Base-by-base conservation (phyloP, 1,284 basidiomycete species). In the Apiotrichum sp. region DNA sequence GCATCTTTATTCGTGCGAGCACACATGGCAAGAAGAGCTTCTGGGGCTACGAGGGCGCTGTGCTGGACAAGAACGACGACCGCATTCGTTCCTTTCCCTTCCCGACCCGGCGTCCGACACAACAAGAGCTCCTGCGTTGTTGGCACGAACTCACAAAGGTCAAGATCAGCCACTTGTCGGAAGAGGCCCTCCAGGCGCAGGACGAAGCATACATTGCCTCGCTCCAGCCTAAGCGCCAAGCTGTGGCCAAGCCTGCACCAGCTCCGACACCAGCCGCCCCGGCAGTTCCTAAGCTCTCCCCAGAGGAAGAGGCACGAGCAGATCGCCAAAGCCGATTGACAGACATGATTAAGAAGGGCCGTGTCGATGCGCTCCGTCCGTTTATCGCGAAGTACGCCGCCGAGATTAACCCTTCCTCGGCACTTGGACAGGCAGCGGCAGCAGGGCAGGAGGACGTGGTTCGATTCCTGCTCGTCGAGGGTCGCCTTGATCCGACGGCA, bases 51-150 rank as follows among this genome's bases (percentile, higher is more conserved):
- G 89, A 92, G 16, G 86, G 78, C 3, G 82, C 84, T 9, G 71
- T 83, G 3, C 76, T 88, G 13, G 65, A 77, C 40, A 86, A 85
- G 77, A 78, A 80, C 29, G 90, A 96, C 65, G 82, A 83, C 29
- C 81, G 93, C 44, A 77, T 97, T 36, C 83, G 92, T 48, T 88
- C 85, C 0, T 95, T 95, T 74, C 91, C 92, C 0, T 97, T 97
- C 75, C 91, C 91, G 5, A 97, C 93, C 2, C 84, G 91, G 33
- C 81, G 93, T 63, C 92, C 93, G 85, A 98, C 95, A 0, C 87
- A 93, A 78, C 84, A 89, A 29, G 96, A 99, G 73, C 82, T 97
- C 32, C 68, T 84, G 9, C 86, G 96, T 11, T 93, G 92, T 70
- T 86, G 97, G 58, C 78, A 84, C 55, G 95, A 98, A 73, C 82